Base-by-base conservation (phyloP, 2,329 filamentous ascomycete species). In the Diaporthe sp. region DNA sequence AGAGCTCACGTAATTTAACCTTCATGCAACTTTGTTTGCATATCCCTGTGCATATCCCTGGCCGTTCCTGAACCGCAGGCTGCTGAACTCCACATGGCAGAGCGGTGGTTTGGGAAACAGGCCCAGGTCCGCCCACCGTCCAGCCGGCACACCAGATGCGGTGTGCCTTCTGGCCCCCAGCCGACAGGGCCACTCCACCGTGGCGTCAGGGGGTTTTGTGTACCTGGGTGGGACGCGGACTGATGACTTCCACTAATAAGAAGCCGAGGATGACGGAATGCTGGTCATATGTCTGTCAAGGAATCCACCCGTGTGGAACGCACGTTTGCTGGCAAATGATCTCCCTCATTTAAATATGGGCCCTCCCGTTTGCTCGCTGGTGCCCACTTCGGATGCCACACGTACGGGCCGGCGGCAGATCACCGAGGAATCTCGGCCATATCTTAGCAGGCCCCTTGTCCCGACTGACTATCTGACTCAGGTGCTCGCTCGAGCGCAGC, bases 191-290 rank as follows among this genome's bases (percentile, higher is more conserved):
- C 25, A 37, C 25, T n/a, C 62, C 28, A 37, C 44, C 31, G 31
- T 68, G 37, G 65, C 65, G 46, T 70, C 65, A 70, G 65, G 65
- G 65, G 65, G n/a, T 22, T 51, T 28, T 55, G n/a, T n/a, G 65
- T 51, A 34, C 28, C 44, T 51, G 31, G 17, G 34, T 70, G 49
- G 65, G 65, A 8, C 31, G 2, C 65, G 65, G 65, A 55, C 49
- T 12, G 65, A 70, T 17, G 65, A 55, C 46, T 70, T 70, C 65
- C 65, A 70, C 65, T 55, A 70, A 70, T 70, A 0, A 42, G 65
- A 42, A 42, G 65, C 34, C 65, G 34, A 70, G 51, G 34, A 70
- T 70, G 65, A 55, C 49, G 46, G 49, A 22, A 70, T 55, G 65
- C 49, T 55, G 46, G 65, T 34, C 34, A 6, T 9, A 3, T 53